These are phyloP conservation scores for Eucalyptus melliodora DNA, from an alignment of 345 rosid genomes.

Conservation along the genomic window DNA sequence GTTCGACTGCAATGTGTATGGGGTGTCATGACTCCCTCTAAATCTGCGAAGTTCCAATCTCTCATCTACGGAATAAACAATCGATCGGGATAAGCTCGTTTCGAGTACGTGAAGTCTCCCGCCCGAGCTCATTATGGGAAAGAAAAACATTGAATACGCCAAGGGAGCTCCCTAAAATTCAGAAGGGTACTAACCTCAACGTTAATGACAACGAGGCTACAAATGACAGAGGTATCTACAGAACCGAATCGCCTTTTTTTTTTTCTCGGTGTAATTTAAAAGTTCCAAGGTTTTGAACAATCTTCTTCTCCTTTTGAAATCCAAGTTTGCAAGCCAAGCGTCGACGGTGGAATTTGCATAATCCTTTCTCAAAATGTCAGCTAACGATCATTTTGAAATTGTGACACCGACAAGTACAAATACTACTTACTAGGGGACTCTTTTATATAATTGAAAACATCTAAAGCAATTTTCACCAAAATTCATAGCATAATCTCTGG, in stretches of 20 bases:
- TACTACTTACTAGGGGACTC: neutral
- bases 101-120: too few relatives aligned
- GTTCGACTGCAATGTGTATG: neutral
- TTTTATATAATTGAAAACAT: neutral
- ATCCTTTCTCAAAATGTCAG: neutral
- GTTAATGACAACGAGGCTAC: neutral
- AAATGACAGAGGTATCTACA: neutral
- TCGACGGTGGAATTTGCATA: neutral
- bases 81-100: too few relatives aligned
- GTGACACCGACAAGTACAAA: neutral
- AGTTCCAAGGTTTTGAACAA: neutral
- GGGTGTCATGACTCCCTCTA: neutral
- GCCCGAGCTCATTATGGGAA: too few relatives aligned
- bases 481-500: neutral
- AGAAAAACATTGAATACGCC: too few relatives aligned
- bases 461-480: neutral
- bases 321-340: neutral
- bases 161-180: too few relatives aligned
- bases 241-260: too few relatives aligned
- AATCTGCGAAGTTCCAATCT: too few relatives aligned
- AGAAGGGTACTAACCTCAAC: too few relatives aligned
- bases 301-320: neutral
- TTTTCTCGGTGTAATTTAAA: neutral
- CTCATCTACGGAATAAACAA: too few relatives aligned
- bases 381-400: neutral